Percentiles rank a stretch among this genome's conserved stretches.
phyloP scores from a whole-genome alignment of 176 grass and related monocot species.

The Phoenix roebelenii region DNA sequence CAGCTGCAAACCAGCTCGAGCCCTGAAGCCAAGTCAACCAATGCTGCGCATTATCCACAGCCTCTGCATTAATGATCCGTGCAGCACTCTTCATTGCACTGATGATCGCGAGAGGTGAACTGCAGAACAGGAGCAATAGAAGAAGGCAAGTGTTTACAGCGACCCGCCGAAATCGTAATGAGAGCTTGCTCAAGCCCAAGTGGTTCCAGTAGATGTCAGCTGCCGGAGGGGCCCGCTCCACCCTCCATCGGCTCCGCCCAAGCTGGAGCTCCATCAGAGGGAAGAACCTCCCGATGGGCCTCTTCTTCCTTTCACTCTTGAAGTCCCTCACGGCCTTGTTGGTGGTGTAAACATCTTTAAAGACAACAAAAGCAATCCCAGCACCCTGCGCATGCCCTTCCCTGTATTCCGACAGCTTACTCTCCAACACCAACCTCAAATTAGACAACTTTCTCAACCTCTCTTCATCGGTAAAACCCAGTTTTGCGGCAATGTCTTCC shows the following conservation, averaged over 20 bases:
- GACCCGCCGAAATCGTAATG: conserved; percentile 52
- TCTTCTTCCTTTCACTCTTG: conserved; percentile 69
- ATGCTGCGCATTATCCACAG: conserved; percentile 84
- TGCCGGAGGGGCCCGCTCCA: conserved; percentile 83
- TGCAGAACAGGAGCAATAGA: conserved; percentile 90
- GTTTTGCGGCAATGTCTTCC: conserved; percentile 21
- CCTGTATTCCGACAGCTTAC: conserved; percentile 69
- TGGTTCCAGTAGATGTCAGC: conserved; percentile 99
- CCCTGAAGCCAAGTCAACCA: conserved; percentile 88
- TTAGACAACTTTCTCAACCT: conserved; percentile 61
- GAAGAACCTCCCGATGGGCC: conserved; percentile 64
- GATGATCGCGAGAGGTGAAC: conserved; percentile 79
- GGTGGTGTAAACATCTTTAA: conserved; percentile 91
- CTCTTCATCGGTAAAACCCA: conserved; percentile 79
- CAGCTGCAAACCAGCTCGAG: conserved; percentile 90
- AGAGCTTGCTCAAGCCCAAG: conserved; percentile 76
- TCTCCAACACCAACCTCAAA: conserved; percentile 57
- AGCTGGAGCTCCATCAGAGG: conserved; percentile 93
- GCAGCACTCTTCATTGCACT: conserved; percentile 83
- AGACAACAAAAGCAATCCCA: conserved; percentile 82
- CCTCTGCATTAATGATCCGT: conserved; percentile 90
- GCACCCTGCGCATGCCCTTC: conserved; percentile 58
- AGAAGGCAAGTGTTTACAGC: conserved; percentile 89
- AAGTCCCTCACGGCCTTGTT: conserved; percentile 96
- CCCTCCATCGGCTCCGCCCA: conserved; percentile 68